phyloP scores from a whole-genome alignment of 2,329 filamentous ascomycete species.

The Epichloe brachyelytri region DNA sequence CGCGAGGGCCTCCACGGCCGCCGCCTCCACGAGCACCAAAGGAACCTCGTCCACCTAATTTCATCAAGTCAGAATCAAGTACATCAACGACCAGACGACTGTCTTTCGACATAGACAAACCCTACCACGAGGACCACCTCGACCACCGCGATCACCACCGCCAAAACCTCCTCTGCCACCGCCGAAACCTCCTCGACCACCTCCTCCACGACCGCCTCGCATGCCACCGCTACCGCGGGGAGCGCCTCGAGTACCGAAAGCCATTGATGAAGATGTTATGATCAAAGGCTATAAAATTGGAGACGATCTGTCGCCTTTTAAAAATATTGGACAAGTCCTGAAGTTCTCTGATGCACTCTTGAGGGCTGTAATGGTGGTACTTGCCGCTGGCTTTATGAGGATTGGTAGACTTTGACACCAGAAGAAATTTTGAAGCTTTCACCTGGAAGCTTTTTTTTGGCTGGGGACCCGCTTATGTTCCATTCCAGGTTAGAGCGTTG shows the following conservation, averaged over 20 bases:
- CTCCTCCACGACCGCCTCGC: constrained; percentile 14
- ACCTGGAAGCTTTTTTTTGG: constrained; percentile 12
- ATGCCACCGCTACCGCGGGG: constrained; percentile 9
- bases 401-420: constrained; percentile 7
- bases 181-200: constrained; percentile 13
- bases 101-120: not conserved
- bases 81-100: constrained; percentile 11
- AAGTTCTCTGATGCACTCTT: constrained; percentile 1
- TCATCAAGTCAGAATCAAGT: constrained; percentile 16
- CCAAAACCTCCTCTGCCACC: constrained; percentile 16
- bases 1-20: constrained; percentile 24
- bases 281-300: not conserved
- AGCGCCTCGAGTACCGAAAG: constrained; percentile 15
- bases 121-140: constrained; percentile 16
- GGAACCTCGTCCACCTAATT: constrained; percentile 10
- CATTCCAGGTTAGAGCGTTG: constrained; percentile 6
- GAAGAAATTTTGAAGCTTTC: constrained; percentile 27
- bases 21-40: constrained; percentile 20
- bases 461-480: constrained; percentile 6
- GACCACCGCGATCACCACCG: constrained; percentile 24
- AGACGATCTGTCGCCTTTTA: not conserved
- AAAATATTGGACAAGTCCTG: not conserved
- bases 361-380: constrained; percentile 8
- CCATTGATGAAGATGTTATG: constrained; percentile 12
- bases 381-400: constrained; percentile 5